Base-by-base conservation (phyloP, 495 filamentous ascomycete species). In the Symbiotaphrina buchneri region DNA sequence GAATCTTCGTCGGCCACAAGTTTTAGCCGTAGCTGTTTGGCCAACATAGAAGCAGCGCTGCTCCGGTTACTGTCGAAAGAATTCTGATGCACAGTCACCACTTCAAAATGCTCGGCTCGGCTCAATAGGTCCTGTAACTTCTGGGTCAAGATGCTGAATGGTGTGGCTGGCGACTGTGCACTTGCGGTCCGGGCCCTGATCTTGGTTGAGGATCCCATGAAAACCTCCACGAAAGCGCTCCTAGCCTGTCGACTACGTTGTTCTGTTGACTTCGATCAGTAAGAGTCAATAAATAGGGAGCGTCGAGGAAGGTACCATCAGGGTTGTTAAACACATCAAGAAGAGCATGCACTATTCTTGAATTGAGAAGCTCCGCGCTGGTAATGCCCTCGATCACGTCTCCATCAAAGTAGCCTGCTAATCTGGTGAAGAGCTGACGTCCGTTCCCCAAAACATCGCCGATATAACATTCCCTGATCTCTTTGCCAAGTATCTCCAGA, bases 111-210 rank as follows among this genome's bases (percentile, higher is more conserved):
- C 47, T 99, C 90, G 18, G 85, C 85, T 33, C 90, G 68, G 53
- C 90, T 95, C 10, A 95, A 63, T 21, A 95, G 57, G 56, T 95
- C 87, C 49, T 99, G 90, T 21, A 95, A 56, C 51, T 99, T 99
- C 36, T 82, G 75, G 27, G 93, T 72, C 41, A 99, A 54, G 23
- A 92, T 65, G 47, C 85, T 85, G 50, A 95, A 87, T 10, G 83
- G 76, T 1, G 87, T 91, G 2, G 71, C 62, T 1, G 73, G 66
- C 16, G 66, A 67, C 21, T 63, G 56, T 8, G 64, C 63, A 11
- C 18, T 31, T 18, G 8, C 14, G 18, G 60, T 71, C 14, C 69
- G 62, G 13, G 65, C 71, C 45, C 63, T 68, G 2, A 68, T 54
- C 31, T 58, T 63, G 33, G 61, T 66, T 11, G 68, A 64, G 17